Evolutionary conservation across 306 rosid genomes (phyloP).

Genomic region (Leucaena leucocephala): DNA sequence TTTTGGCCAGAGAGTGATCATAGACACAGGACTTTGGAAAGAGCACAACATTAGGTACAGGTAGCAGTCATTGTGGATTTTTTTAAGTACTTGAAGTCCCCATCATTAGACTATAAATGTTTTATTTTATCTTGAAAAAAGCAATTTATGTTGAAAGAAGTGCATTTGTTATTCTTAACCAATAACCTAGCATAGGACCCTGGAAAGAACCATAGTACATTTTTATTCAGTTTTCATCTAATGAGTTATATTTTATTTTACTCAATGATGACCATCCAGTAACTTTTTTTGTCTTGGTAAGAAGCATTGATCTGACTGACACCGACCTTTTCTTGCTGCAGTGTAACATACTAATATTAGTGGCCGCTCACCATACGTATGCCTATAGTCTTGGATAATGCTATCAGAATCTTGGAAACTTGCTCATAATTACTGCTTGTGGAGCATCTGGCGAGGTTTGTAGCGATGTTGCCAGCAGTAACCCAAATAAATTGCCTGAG

Average conservation of each 20-base stretch:
- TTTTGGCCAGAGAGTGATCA: constrained; percentile 52
- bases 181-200: background rate
- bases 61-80: constrained; percentile 33
- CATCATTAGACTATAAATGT: background rate
- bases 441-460: constrained; percentile 42
- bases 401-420: constrained; percentile 34
- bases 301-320: constrained; percentile 27
- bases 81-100: background rate
- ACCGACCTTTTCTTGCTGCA: constrained; percentile 41
- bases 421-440: constrained; percentile 37
- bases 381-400: constrained; percentile 39
- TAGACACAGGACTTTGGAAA: constrained; percentile 46
- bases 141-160: background rate
- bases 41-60: constrained; percentile 44
- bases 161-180: background rate
- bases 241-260: background rate
- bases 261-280: background rate
- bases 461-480: constrained; percentile 33
- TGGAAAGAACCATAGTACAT: background rate
- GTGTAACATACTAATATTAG: constrained; percentile 42
- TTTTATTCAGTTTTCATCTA: background rate
- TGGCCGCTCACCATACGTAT: constrained; percentile 41
- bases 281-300: background rate
- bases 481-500: constrained; percentile 35
- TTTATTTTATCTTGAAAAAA: background rate